phyloP scores from a whole-genome alignment of 2,329 filamentous ascomycete genomes.

The Tolypocladium paradoxum region DNA sequence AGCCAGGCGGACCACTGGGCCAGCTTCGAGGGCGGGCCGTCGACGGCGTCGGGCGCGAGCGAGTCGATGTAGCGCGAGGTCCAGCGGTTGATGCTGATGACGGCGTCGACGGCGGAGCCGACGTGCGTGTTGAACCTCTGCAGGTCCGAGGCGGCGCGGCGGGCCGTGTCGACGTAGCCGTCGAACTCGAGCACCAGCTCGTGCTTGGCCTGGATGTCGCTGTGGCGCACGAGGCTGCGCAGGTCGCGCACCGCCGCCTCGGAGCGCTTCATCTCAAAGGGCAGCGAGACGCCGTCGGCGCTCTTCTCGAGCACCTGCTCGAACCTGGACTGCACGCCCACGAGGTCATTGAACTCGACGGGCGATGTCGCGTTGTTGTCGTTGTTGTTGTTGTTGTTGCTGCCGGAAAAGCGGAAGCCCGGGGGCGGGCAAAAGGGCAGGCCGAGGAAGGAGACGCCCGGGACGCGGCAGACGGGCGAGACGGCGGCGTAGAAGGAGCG shows the following conservation, averaged over 20 bases:
- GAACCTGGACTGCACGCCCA: constrained; percentile 64
- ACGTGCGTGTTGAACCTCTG: constrained; percentile 69
- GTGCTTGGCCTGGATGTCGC: constrained; percentile 53
- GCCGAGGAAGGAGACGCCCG: constrained; percentile 49
- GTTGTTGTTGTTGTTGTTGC: too few relatives aligned
- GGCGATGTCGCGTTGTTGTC: too few relatives aligned
- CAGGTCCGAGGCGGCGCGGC: constrained; percentile 53
- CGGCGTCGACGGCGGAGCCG: constrained; percentile 60
- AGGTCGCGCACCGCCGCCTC: constrained; percentile 67
- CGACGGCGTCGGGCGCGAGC: constrained; percentile 30
- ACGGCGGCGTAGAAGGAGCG: constrained; percentile 50
- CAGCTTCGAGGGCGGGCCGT: constrained; percentile 23
- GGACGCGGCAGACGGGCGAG: constrained; percentile 59
- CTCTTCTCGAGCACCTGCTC: constrained; percentile 63
- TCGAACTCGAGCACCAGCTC: constrained; percentile 69
- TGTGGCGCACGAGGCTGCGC: constrained; percentile 60
- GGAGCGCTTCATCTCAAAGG: constrained; percentile 68
- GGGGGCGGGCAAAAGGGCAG: constrained; percentile 50
- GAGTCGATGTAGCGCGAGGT: constrained; percentile 59
- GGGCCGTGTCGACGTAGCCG: constrained; percentile 60
- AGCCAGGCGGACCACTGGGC: constrained; percentile 32
- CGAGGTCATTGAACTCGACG: constrained; percentile 64
- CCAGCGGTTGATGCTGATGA: constrained; percentile 67
- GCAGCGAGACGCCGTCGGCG: constrained; percentile 54
- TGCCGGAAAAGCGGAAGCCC: constrained; percentile 8